A percentile compares a stretch with the other conserved stretches of the same genome.
phyloP scores from a whole-genome alignment of 164 flowering plant species.

The Vitis cinerea region DNA sequence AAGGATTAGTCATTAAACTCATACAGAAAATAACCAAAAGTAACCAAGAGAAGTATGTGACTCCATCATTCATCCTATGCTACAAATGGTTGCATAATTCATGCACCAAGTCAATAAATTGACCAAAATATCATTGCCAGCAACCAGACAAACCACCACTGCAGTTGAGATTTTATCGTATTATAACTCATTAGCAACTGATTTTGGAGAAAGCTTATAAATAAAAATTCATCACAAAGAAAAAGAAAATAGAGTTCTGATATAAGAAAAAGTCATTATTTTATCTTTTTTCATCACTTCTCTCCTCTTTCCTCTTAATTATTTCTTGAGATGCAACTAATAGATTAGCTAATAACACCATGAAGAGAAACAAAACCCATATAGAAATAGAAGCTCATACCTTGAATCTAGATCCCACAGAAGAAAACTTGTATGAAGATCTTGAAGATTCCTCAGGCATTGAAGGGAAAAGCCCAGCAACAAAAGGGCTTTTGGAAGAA shows the following conservation, averaged over 20 bases:
- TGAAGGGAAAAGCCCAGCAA: constrained; percentile 81
- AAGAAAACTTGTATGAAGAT: constrained; percentile 96
- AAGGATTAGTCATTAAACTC: background rate
- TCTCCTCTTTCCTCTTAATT: background rate
- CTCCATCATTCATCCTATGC: background rate
- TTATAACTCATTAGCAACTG: background rate
- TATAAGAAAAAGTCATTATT: too few relatives aligned
- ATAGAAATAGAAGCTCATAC: constrained; percentile 28
- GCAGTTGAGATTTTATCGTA: too few relatives aligned
- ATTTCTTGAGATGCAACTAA: background rate
- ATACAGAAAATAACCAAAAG: background rate
- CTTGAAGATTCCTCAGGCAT: constrained; percentile 77
- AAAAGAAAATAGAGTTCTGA: background rate
- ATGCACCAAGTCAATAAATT: background rate
- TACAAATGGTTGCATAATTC: background rate
- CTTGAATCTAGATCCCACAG: constrained; percentile 94
- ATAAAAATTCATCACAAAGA: background rate
- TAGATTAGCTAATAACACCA: background rate
- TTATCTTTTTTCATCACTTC: background rate
- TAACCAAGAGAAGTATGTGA: background rate
- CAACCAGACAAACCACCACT: background rate
- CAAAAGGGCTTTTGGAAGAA: constrained; percentile 79
- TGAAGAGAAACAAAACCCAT: background rate
- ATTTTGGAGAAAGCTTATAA: background rate
- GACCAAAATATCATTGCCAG: background rate